A percentile compares a stretch with the other conserved stretches of the same genome.
These are phyloP conservation scores for Dunaliella primolecta DNA, from an alignment of 139 green algal genomes.

Conservation along the genomic window DNA sequence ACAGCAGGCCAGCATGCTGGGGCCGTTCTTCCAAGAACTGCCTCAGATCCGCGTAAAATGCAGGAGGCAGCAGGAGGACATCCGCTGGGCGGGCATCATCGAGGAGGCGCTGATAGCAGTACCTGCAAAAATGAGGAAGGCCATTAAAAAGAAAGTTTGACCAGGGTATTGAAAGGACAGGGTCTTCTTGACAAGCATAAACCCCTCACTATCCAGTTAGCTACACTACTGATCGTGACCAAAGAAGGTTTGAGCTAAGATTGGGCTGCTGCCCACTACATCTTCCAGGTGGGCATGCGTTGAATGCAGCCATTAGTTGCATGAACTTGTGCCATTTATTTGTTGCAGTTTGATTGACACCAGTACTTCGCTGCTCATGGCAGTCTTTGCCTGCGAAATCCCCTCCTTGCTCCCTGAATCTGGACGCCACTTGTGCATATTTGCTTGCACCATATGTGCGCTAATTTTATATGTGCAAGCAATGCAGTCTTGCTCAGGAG, in stretches of 20 bases:
- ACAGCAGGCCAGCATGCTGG: constrained; percentile 27
- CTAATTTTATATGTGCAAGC: too few relatives aligned
- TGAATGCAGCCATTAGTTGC: background rate
- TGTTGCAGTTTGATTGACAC: too few relatives aligned
- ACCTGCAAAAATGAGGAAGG: background rate
- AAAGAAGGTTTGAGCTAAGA: background rate
- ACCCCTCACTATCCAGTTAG: background rate
- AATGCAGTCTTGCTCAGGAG: too few relatives aligned
- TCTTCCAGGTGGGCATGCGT: background rate
- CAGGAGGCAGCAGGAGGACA: constrained; percentile 29
- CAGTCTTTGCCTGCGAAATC: too few relatives aligned
- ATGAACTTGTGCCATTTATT: too few relatives aligned
- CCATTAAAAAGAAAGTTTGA: background rate
- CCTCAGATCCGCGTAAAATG: constrained; percentile 26
- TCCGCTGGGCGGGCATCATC: constrained; percentile 28
- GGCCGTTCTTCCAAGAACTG: constrained; percentile 33
- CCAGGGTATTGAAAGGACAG: background rate
- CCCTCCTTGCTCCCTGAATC: too few relatives aligned
- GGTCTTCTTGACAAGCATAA: background rate
- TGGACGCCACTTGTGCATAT: too few relatives aligned
- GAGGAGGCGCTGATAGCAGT: constrained; percentile 19
- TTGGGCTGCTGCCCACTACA: background rate
- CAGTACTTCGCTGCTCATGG: too few relatives aligned
- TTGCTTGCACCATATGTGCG: too few relatives aligned
- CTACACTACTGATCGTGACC: background rate